Percentiles rank a stretch among this genome's conserved stretches.
These are phyloP conservation scores for Phalaenopsis aphrodite DNA, from an alignment of 106 monocot species.

Conservation along the genomic window DNA sequence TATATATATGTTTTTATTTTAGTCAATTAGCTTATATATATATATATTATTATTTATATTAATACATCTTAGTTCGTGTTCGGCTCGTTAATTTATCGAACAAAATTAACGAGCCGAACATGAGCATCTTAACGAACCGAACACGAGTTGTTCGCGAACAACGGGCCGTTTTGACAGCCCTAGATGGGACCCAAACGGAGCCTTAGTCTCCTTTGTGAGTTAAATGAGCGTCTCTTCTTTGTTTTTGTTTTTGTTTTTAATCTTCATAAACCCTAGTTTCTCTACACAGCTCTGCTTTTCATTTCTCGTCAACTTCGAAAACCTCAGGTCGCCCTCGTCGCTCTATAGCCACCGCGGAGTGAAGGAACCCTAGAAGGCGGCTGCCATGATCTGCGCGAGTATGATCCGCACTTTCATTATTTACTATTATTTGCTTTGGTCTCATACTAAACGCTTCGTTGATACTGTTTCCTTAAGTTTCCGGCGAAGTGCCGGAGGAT, in stretches of 20 bases:
- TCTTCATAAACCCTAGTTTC: conserved; percentile 1
- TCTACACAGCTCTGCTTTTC: neutral
- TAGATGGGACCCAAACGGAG: too few species aligned
- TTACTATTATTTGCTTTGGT: neutral
- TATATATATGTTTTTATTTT: too few species aligned
- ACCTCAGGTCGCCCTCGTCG: neutral
- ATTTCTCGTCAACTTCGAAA: neutral
- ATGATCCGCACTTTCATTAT: conserved; percentile 6
- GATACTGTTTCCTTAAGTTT: conserved; percentile 31
- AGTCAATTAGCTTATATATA: too few species aligned
- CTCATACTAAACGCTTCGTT: neutral
- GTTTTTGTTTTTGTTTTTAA: neutral
- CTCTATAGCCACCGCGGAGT: neutral
- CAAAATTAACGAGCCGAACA: too few species aligned
- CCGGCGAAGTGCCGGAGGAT: conserved; percentile 90
- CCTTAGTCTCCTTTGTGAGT: too few species aligned
- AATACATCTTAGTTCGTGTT: too few species aligned
- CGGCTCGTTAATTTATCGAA: too few species aligned
- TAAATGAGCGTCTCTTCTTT: too few species aligned
- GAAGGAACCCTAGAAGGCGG: neutral
- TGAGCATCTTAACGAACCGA: too few species aligned
- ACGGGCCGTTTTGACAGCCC: too few species aligned
- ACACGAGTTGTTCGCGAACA: too few species aligned
- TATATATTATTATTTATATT: too few species aligned
- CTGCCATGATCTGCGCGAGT: conserved; percentile 74